Evolutionary conservation across 2,329 filamentous ascomycete genomes (phyloP).

Genomic region (Colletotrichum sp.): DNA sequence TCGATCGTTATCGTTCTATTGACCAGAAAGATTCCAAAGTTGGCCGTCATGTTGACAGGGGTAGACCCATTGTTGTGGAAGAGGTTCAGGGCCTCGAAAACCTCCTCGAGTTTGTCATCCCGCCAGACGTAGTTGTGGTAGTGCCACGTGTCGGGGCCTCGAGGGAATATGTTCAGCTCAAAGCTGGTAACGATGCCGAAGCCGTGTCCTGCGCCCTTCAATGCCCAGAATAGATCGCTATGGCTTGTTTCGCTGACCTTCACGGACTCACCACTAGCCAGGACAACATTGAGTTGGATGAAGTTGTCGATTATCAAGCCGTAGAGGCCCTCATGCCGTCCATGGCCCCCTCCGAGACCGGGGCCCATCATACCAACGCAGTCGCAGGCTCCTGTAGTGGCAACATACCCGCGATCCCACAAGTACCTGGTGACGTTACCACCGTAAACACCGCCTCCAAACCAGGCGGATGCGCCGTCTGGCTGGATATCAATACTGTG

Average conservation of each 20-base stretch:
- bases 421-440: not conserved
- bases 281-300: constrained; percentile 53
- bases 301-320: constrained; percentile 60
- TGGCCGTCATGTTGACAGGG: constrained; percentile 18
- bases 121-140: constrained; percentile 27
- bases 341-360: constrained; percentile 62
- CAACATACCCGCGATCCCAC: constrained; percentile 18
- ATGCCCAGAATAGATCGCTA: not conserved
- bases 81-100: constrained; percentile 25
- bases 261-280: constrained; percentile 49
- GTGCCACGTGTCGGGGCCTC: constrained; percentile 22
- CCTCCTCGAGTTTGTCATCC: constrained; percentile 23
- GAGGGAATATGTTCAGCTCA: constrained; percentile 39
- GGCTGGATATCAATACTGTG: constrained; percentile 3
- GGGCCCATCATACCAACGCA: constrained; percentile 54
- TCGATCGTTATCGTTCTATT: constrained; percentile 11
- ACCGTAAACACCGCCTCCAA: not conserved
- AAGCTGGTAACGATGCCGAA: constrained; percentile 48
- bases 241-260: constrained; percentile 35
- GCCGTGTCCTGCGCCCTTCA: not conserved
- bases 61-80: constrained; percentile 23
- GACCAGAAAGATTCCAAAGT: constrained; percentile 16
- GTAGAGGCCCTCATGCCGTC: constrained; percentile 56
- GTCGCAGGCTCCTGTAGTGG: constrained; percentile 52
- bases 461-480: not conserved